Evolutionary conservation across 306 rosid genomes (phyloP).

Genomic region (Hippophae rhamnoides): DNA sequence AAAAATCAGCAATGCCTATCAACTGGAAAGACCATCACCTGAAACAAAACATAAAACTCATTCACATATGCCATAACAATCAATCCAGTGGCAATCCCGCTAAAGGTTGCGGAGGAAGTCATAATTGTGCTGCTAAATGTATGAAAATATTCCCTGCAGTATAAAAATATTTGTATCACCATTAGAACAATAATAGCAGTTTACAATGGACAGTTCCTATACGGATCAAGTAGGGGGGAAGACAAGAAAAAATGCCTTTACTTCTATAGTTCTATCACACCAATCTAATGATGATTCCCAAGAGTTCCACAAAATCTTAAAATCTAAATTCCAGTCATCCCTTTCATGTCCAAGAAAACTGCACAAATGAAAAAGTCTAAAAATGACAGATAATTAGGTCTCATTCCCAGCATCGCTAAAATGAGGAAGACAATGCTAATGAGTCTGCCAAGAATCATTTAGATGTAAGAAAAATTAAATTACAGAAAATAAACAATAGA

Average conservation of each 20-base stretch:
- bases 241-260: not conserved
- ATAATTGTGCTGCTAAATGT: conserved; percentile 49
- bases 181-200: conserved; percentile 25
- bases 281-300: not conserved
- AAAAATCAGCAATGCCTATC: conserved; percentile 14
- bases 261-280: not conserved
- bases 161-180: conserved; percentile 21
- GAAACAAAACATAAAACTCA: conserved; percentile 53
- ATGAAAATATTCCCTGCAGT: conserved; percentile 57
- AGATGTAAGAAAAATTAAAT: no score
- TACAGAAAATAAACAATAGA: no score
- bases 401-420: not conserved
- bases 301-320: not conserved
- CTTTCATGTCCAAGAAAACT: not conserved
- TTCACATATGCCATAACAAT: conserved; percentile 57
- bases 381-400: not conserved
- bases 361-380: not conserved
- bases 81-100: conserved; percentile 47
- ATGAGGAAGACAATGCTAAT: no score
- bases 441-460: no score
- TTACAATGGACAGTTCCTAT: conserved; percentile 12
- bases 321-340: not conserved
- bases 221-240: not conserved
- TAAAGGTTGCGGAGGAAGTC: conserved; percentile 49
- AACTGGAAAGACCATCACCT: conserved; percentile 38